Evolutionary conservation across 2,329 filamentous ascomycete species (phyloP).

Genomic region (Xylaria sp.): DNA sequence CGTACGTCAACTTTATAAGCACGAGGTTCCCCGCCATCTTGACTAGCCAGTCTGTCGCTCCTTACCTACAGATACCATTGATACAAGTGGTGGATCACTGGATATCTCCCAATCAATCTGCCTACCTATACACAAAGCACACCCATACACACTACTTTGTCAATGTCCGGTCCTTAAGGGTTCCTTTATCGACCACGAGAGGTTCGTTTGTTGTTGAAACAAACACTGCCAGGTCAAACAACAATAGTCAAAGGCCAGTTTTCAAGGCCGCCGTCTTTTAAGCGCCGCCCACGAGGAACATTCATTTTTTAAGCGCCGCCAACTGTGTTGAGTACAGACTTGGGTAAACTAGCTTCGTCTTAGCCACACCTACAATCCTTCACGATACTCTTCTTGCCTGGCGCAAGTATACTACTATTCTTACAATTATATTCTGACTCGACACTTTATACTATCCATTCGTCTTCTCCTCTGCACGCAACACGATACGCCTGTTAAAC

Average conservation of each 20-base stretch:
- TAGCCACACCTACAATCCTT: slow-evolving; percentile 15
- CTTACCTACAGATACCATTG: slow-evolving; percentile 30
- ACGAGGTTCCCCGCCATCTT: slow-evolving; percentile 2
- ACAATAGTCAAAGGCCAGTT: slow-evolving; percentile 7
- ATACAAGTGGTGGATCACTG: background rate
- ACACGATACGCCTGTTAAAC: slow-evolving; percentile 11
- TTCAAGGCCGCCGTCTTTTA: slow-evolving; percentile 27
- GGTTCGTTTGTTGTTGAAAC: slow-evolving; percentile 20
- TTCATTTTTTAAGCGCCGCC: slow-evolving; percentile 12
- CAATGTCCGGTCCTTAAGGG: slow-evolving; percentile 5
- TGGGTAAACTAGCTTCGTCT: background rate
- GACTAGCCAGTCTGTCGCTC: slow-evolving; percentile 36
- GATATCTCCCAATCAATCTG: background rate
- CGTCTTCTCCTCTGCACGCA: slow-evolving; percentile 5
- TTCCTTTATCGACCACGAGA: slow-evolving; percentile 27
- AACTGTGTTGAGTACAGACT: background rate
- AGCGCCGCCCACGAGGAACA: slow-evolving; percentile 11
- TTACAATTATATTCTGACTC: background rate
- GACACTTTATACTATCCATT: slow-evolving; percentile 5
- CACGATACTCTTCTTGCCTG: slow-evolving; percentile 30
- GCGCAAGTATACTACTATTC: slow-evolving; percentile 29
- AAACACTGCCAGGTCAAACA: slow-evolving; percentile 1
- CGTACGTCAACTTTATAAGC: slow-evolving; percentile 3
- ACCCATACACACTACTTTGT: slow-evolving; percentile 3
- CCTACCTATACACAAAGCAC: background rate